phyloP scores from a whole-genome alignment of 1,139 yeast species.

The Debaryomycetaceae sp. region DNA sequence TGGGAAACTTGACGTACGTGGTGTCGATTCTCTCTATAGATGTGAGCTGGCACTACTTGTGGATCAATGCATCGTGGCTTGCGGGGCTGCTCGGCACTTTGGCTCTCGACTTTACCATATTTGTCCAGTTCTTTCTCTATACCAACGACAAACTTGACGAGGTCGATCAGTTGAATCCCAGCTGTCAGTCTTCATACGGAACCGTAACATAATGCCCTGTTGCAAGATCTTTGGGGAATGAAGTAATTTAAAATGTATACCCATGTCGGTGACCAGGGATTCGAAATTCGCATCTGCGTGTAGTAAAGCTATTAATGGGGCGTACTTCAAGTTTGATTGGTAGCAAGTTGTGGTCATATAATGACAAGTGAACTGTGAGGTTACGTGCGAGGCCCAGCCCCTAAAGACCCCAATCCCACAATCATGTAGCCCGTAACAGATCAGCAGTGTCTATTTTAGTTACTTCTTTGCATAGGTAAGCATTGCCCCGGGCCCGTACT shows the following conservation, averaged over 20 bases:
- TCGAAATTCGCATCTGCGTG: no score
- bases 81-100: constrained; percentile 88
- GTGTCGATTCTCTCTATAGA: constrained; percentile 73
- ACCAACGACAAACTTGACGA: constrained; percentile 22
- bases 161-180: constrained; percentile 4
- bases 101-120: constrained; percentile 71
- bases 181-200: background rate
- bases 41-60: constrained; percentile 52
- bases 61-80: constrained; percentile 86
- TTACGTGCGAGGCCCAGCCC: no score
- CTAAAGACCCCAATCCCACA: no score
- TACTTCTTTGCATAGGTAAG: constrained; percentile 28
- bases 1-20: constrained; percentile 86
- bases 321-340: no score
- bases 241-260: background rate
- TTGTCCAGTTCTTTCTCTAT: constrained; percentile 78
- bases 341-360: no score
- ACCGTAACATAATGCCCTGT: background rate
- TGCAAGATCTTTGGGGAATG: no score
- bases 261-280: background rate
- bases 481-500: constrained; percentile 15
- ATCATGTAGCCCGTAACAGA: no score
- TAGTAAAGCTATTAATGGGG: no score
- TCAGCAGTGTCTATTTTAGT: no score
- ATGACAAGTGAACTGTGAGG: no score